phyloP scores from a whole-genome alignment of 257 asterid species.

The Scutellaria minor region DNA sequence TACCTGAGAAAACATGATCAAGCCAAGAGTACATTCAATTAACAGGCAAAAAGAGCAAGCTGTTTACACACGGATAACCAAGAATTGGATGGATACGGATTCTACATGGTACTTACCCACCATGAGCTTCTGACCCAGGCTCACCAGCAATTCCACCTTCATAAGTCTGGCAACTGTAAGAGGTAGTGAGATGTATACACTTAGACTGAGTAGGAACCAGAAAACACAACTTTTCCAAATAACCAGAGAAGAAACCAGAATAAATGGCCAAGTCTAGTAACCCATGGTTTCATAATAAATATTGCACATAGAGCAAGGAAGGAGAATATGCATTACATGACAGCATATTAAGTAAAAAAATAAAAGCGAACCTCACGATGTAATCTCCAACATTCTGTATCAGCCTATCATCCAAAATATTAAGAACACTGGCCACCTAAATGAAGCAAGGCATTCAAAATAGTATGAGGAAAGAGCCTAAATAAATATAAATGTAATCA shows the following conservation, averaged over 20 bases:
- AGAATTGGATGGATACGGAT: slow-evolving; percentile 24
- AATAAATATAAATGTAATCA: slow-evolving; percentile 11
- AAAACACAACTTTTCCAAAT: slow-evolving; percentile 21
- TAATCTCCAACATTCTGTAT: slow-evolving; percentile 74
- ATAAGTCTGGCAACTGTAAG: slow-evolving; percentile 87
- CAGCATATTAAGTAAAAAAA: slow-evolving; percentile 12
- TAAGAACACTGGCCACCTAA: slow-evolving; percentile 89
- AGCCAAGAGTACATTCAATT: slow-evolving; percentile 21
- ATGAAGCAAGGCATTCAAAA: slow-evolving; percentile 36
- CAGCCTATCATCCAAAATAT: slow-evolving; percentile 83
- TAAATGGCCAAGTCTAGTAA: slow-evolving; percentile 8
- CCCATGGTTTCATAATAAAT: background rate
- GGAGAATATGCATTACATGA: slow-evolving; percentile 11
- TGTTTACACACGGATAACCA: background rate
- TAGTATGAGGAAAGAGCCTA: slow-evolving; percentile 33
- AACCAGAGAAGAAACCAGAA: slow-evolving; percentile 10
- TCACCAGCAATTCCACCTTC: slow-evolving; percentile 99
- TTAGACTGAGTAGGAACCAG: slow-evolving; percentile 5
- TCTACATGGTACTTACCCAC: slow-evolving; percentile 72
- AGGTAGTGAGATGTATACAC: slow-evolving; percentile 27
- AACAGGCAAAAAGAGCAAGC: slow-evolving; percentile 27
- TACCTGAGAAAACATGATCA: slow-evolving; percentile 58
- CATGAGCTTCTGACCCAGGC: slow-evolving; percentile 98
- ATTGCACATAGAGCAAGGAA: slow-evolving; percentile 8
- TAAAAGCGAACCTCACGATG: slow-evolving; percentile 67